Conservation (phyloP, 2,329 filamentous ascomycete genomes). For the Ilyonectria destructans region DNA sequence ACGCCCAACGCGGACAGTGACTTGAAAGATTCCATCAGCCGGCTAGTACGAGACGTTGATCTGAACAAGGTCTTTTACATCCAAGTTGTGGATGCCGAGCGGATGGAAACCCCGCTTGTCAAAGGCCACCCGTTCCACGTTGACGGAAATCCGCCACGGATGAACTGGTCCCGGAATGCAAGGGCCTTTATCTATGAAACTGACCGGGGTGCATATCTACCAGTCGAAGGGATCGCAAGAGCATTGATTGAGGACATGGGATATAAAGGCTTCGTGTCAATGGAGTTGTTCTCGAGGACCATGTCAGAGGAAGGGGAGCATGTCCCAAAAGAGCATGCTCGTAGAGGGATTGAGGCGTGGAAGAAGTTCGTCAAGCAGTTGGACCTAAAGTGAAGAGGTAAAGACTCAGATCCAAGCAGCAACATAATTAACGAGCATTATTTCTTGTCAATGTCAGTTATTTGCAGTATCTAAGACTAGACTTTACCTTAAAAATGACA, state of each 20-base stretch:
- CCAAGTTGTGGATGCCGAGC: slow-evolving; percentile 82
- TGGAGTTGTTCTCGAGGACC: slow-evolving; percentile 73
- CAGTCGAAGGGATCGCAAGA: slow-evolving; percentile 71
- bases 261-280: slow-evolving; percentile 77
- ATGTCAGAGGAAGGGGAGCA: slow-evolving; percentile 35
- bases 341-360: slow-evolving; percentile 25
- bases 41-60: slow-evolving; percentile 70
- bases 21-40: slow-evolving; percentile 68
- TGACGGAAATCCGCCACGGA: slow-evolving; percentile 60
- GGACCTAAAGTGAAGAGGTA: slow-evolving; percentile 5
- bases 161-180: slow-evolving; percentile 83
- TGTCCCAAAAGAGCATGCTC: slow-evolving; percentile 24
- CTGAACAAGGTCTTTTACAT: slow-evolving; percentile 80
- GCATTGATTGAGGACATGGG: slow-evolving; percentile 75
- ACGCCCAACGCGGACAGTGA: slow-evolving; percentile 68
- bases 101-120: slow-evolving; percentile 56
- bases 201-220: slow-evolving; percentile 63
- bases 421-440: background rate
- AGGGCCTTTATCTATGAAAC: slow-evolving; percentile 68
- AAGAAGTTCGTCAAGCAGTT: slow-evolving; percentile 27
- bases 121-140: slow-evolving; percentile 54
- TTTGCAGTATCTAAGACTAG: too few relatives aligned
- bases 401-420: background rate
- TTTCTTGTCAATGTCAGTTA: too few relatives aligned
- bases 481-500: too few relatives aligned